Evolutionary conservation across 176 grass and related monocot species (phyloP), one percentile per base, ranked within the genome.

Genomic region (Oropetium thomaeum): DNA sequence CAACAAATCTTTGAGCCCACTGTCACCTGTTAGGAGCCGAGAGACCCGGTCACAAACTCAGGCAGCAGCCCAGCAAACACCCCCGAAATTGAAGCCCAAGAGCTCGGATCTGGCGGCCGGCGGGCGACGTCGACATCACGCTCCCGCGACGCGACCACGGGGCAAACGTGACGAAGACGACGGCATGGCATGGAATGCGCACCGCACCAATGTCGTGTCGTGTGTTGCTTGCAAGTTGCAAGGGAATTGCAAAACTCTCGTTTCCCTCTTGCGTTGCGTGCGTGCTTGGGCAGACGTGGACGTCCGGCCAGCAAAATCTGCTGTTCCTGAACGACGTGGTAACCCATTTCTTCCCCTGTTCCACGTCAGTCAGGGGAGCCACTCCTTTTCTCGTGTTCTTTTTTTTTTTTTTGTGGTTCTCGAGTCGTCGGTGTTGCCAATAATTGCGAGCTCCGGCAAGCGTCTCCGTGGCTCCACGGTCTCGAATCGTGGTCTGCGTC

Each of bases 361-460:
- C 77, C 76, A 85, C 82, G 71, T 70, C 82, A 81, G 57, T n/a
- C n/a, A n/a, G n/a, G n/a, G n/a, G n/a, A n/a, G 60, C 65, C 15
- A 67, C 59, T 78, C 72, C 59, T 67, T 73, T 76, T 76, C 70
- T 40, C 30, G 77, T 74, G n/a, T 69, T 77, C 71, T 78, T 53
- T 62, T 68, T 55, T 48, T 78, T 53, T 62, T 68, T 55, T 48
- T 26, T 51, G 52, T 62, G 62, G 86, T 79, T 88, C 76, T 64
- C 64, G 29, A 11, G 81, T 83, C 76, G 52, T 12, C 20, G 23
- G 9, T 67, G 9, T 70, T 55, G 53, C 70, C 57, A 47, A 75
- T 58, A 26, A 88, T 84, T 64, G 70, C n/a, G n/a, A 35, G 9
- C 22, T 17, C 58, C 15, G 20, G 10, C n/a, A 80, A 74, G 35